Base-by-base conservation (phyloP, 192 early-diverging fungal genomes). In the Coemansia sp. region DNA sequence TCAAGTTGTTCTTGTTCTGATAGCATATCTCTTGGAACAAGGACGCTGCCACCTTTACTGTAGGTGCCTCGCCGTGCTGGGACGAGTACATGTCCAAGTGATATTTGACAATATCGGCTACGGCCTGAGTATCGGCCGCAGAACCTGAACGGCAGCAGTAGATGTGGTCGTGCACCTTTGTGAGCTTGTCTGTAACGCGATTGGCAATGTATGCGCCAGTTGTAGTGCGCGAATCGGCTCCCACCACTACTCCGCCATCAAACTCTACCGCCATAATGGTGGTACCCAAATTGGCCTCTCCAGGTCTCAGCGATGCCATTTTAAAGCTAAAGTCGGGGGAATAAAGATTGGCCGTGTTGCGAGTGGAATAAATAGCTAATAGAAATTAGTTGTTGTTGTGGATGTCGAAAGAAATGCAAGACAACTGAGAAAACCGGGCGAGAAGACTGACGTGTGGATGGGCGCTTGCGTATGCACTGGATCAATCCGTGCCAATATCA, bases 61-160 rank as follows among this genome's bases (percentile, higher is more conserved):
- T 88, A 14, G 98, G 96, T 38, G 85, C 76, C 70, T 91, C 88
- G 66, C 87, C 90, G 67, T 98, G 90, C 68, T 95, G 89, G 38
- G 95, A 89, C 89, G 87, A 82, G 80, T 94, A 98, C 87, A 96
- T 87, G 74, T 96, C 92, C 48, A 95, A 86, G 67, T 99, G 92
- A 82, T 98, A 99, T 67, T 92, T 91, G 25, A 99, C 95, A 72
- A 99, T 95, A 73, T 98, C 97, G 31, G 98, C 94, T 7, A 99
- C 86, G 19, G 97, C 96, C 83, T 99, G 98, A 29, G 98, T 99
- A 84, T 99, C 98, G 53, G 98, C 96, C 46, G 98, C 95, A 59
- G 88, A 90, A 62, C 98, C 98, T n/a, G 92, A 94, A 72, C 98
- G 91, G 85, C 98, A 99, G 78, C 95, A 97, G 85, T 93, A 98